Evolutionary conservation across 176 grass and related monocot genomes (phyloP).

Genomic region (Paspalum notatum): DNA sequence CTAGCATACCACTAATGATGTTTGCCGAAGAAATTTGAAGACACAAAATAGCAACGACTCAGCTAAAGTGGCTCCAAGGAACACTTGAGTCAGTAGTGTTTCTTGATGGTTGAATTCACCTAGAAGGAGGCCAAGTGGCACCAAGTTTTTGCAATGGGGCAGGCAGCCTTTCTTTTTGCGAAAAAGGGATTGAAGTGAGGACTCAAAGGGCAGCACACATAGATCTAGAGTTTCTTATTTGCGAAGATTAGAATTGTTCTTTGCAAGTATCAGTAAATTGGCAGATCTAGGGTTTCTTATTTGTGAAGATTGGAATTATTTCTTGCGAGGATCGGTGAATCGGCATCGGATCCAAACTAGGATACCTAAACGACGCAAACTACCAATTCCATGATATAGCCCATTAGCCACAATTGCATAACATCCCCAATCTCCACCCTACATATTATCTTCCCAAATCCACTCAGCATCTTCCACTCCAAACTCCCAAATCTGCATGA

Average conservation of each 20-base stretch:
- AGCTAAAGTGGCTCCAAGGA: neutral
- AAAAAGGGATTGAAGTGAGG: neutral
- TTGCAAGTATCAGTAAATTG: no score
- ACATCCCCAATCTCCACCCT: neutral
- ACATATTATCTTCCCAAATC: slow-evolving; percentile 13
- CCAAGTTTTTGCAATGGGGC: neutral
- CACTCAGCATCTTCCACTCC: neutral
- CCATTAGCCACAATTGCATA: no score
- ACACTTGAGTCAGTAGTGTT: neutral
- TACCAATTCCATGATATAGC: neutral
- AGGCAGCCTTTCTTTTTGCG: neutral
- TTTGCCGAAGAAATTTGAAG: neutral
- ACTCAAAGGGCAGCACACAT: no score
- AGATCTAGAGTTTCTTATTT: slow-evolving; percentile 11
- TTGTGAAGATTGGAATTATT: neutral
- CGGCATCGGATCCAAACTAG: neutral
- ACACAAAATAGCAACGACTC: neutral
- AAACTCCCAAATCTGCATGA: neutral
- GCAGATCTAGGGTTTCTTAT: neutral
- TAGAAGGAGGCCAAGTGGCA: neutral
- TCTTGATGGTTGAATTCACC: neutral
- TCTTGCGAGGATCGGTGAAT: neutral
- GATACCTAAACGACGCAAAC: neutral
- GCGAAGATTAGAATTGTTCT: no score
- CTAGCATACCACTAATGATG: neutral